phyloP scores from a whole-genome alignment of 305 asterid genomes.

The Rubia peregrina region DNA sequence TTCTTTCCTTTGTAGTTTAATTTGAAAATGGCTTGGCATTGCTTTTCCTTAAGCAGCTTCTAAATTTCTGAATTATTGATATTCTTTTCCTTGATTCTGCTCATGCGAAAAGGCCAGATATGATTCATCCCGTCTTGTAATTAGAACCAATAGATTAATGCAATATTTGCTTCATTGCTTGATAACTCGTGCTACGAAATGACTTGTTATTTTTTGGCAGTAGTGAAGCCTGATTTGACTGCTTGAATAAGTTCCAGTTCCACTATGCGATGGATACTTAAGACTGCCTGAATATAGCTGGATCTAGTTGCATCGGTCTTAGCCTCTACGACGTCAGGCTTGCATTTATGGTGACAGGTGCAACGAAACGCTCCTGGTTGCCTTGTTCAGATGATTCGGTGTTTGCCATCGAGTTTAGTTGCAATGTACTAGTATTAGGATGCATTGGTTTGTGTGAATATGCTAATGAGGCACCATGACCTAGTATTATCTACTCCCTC shows the following conservation, averaged over 20 bases:
- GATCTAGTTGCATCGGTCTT: not conserved
- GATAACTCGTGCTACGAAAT: not conserved
- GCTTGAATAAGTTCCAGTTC: not conserved
- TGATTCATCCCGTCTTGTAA: not conserved
- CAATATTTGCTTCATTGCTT: not conserved
- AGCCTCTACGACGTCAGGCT: not conserved
- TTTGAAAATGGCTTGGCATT: not conserved
- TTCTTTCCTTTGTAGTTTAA: constrained; percentile 1
- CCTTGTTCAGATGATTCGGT: not conserved
- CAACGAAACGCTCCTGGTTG: not conserved
- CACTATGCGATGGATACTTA: not conserved
- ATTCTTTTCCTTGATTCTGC: not conserved
- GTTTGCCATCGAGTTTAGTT: not conserved
- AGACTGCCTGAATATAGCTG: constrained; percentile 7
- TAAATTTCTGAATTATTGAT: not conserved
- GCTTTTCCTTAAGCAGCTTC: not conserved
- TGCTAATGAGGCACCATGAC: constrained; percentile 2
- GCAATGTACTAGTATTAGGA: not conserved
- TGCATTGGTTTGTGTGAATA: constrained; percentile 8
- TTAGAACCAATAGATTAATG: not conserved
- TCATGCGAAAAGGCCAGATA: not conserved
- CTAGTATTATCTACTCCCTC: constrained; percentile 6
- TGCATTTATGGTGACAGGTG: not conserved
- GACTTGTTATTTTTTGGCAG: constrained; percentile 6
- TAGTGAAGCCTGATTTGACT: not conserved